Evolutionary conservation across 306 rosid species (phyloP).

Genomic region (Fragaria ananassa): DNA sequence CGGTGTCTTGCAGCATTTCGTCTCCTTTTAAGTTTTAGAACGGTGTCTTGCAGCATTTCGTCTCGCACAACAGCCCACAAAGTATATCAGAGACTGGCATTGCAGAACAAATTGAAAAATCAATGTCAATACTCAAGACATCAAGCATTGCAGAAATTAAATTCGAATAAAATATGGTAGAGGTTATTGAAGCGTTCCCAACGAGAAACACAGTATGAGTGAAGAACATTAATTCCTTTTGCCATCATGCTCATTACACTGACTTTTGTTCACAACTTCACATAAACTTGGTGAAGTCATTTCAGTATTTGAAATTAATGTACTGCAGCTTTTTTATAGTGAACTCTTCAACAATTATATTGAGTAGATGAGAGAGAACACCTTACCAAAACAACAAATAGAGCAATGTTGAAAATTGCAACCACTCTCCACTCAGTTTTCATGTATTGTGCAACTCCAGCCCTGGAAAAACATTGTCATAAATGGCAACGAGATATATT

Average conservation of each 20-base stretch:
- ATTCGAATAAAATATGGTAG: not conserved
- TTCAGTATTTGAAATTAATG: not conserved
- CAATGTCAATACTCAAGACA: not conserved
- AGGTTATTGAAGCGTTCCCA: not conserved
- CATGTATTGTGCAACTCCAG: constrained; percentile 99
- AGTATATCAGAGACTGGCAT: constrained; percentile 64
- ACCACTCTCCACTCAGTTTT: constrained; percentile 92
- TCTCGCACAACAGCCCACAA: constrained; percentile 89
- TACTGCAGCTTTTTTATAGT: not conserved
- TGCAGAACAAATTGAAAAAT: constrained; percentile 25
- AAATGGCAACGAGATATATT: constrained; percentile 19
- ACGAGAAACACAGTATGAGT: not conserved
- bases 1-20: constrained; percentile 62
- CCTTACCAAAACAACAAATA: constrained; percentile 77
- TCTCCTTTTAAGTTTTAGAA: constrained; percentile 52
- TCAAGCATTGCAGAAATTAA: not conserved
- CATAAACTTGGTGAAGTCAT: not conserved
- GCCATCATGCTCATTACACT: not conserved
- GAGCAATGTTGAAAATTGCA: constrained; percentile 68
- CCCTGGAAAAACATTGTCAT: constrained; percentile 47
- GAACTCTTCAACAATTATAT: not conserved
- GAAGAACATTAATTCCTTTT: not conserved
- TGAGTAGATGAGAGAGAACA: constrained; percentile 11
- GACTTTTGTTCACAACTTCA: not conserved
- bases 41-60: constrained; percentile 62